Base-by-base conservation (phyloP, 169 alveolate genomes). In the Cyclospora cayetanensis region DNA sequence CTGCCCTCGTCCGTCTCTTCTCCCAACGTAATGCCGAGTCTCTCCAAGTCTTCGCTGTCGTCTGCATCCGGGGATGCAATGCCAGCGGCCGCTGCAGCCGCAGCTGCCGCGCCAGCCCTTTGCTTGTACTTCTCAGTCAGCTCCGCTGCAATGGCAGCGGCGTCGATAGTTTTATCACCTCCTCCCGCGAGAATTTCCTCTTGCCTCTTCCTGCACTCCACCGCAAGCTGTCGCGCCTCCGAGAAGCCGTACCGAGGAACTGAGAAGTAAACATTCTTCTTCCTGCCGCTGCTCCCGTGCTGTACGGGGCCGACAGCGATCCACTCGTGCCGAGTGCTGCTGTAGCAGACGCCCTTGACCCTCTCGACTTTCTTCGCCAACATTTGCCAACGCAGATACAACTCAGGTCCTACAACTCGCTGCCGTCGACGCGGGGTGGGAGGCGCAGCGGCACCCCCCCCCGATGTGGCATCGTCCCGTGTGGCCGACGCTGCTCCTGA, bases 241-340 rank as follows among this genome's bases (percentile, higher is more conserved):
- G 91, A 66, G 53, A 85, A 85, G 52, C 91, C 91, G 53, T 85
- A 85, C 42, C 82, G 12, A 3, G 80, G 84, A 12, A 85, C 91
- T 0, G 91, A 63, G 84, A 85, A 85, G 29, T 83, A 83, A 15
- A 83, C 65, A 63, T 83, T 83, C 42, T 83, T 83, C 65, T 83
- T 83, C 27, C 91, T 15, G 65, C 82, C 91, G 65, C 82, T 60
- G 55, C 89, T 80, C 37, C 91, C 91, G 22, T 53, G 82, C 68
- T 70, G 83, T 22, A 86, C 76, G 4, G 92, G 84, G 25, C 92
- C 74, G 34, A 65, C 91, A n/a, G 85, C 82, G 0, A 86, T 86
- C 92, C 92, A 86, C 76, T 65, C 92, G 41, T 86, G 92, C 52
- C 92, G 63, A 4, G 84, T 66, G 55, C 76, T 43, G 85, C 92